Percentiles rank a stretch among this genome's conserved stretches.
These are phyloP conservation scores for Chlamydomonas asymmetrica DNA, from an alignment of 139 green algal genomes.

Conservation along the genomic window DNA sequence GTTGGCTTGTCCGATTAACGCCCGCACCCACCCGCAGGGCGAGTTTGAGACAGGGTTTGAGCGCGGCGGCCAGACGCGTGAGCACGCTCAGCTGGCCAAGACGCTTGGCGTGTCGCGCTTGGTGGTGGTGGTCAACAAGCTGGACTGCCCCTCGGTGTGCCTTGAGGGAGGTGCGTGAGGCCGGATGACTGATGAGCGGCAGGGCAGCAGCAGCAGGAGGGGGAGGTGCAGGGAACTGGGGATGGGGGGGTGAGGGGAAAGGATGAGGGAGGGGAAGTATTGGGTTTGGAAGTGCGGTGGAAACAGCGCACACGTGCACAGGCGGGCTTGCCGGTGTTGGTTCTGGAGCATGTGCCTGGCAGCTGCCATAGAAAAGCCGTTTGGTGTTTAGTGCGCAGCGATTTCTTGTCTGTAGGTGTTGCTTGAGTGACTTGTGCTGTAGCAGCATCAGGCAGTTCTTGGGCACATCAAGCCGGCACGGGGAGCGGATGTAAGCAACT, in stretches of 20 bases:
- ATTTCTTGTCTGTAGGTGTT: no score
- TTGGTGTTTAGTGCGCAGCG: no score
- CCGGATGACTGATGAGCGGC: neutral
- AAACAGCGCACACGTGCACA: neutral
- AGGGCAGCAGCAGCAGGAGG: neutral
- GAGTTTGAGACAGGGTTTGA: conserved; percentile 97
- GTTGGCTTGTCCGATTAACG: no score
- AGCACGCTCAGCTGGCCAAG: conserved; percentile 95
- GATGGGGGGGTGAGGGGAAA: conserved; percentile 8
- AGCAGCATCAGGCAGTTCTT: no score
- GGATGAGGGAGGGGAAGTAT: neutral
- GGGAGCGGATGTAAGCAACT: no score
- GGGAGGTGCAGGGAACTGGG: neutral
- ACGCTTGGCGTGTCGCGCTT: conserved; percentile 92
- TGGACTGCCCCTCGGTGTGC: conserved; percentile 81
- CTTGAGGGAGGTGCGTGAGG: conserved; percentile 25
- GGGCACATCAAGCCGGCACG: no score
- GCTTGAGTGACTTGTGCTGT: no score
- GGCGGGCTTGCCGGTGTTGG: no score
- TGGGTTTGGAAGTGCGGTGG: neutral
- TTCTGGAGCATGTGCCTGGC: no score
- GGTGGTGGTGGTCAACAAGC: conserved; percentile 94
- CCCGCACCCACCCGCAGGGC: conserved; percentile 49
- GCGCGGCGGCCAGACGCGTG: conserved; percentile 89
- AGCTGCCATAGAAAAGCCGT: no score